Conservation (phyloP, 2,329 filamentous ascomycete genomes). For the Botryotinia globosa region DNA sequence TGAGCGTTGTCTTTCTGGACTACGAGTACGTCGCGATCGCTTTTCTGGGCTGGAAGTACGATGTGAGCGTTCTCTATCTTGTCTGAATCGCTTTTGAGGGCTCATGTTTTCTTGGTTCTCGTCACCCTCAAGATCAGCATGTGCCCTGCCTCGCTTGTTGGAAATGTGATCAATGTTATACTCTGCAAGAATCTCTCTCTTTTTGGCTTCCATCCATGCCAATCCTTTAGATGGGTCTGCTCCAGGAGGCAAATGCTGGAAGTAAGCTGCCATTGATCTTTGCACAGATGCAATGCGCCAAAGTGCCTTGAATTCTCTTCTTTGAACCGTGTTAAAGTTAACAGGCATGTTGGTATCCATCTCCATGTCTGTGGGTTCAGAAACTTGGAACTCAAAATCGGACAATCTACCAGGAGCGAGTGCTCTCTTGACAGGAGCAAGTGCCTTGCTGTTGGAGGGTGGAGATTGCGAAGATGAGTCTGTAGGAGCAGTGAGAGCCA, state of each 20-base stretch:
- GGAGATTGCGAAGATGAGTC: conserved; percentile 7
- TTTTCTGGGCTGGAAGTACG: conserved; percentile 9
- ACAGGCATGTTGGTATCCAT: conserved; percentile 29
- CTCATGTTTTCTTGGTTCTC: conserved; percentile 30
- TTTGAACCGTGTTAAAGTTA: conserved; percentile 28
- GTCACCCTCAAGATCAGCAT: conserved; percentile 22
- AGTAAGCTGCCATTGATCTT: conserved; percentile 30
- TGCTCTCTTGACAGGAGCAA: neutral
- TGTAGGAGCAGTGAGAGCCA: neutral
- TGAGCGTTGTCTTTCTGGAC: conserved; percentile 18
- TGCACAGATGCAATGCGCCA: conserved; percentile 37
- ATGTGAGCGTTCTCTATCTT: conserved; percentile 8
- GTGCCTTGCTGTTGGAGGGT: neutral
- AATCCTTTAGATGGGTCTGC: conserved; percentile 11
- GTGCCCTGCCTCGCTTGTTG: conserved; percentile 9
- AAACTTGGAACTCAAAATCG: conserved; percentile 18
- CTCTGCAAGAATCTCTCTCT: conserved; percentile 15
- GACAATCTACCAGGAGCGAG: conserved; percentile 15
- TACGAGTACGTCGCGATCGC: conserved; percentile 10
- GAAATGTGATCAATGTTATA: conserved; percentile 1
- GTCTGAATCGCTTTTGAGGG: conserved; percentile 30
- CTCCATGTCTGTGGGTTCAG: conserved; percentile 28
- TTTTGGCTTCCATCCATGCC: conserved; percentile 13
- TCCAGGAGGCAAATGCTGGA: conserved; percentile 22
- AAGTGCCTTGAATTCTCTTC: conserved; percentile 30